phyloP scores from a whole-genome alignment of 2,329 filamentous ascomycete species.

The Fusarium pseudoanthophilum region DNA sequence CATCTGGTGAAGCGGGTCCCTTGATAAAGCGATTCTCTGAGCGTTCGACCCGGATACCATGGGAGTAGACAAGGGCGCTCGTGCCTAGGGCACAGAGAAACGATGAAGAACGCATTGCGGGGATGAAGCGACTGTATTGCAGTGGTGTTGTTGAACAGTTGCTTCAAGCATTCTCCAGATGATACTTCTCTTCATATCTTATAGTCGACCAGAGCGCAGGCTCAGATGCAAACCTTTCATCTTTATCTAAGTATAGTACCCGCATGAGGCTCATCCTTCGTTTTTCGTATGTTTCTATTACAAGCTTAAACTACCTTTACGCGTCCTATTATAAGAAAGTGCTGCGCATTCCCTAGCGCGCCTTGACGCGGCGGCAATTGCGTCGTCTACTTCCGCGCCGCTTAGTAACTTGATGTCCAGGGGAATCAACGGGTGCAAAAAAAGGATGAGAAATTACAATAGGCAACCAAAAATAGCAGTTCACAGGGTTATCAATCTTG shows the following conservation, averaged over 20 bases:
- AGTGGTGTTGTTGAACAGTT: neutral
- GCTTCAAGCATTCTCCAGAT: too few relatives aligned
- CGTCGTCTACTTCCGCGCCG: neutral
- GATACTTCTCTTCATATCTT: neutral
- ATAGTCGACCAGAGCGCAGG: too few relatives aligned
- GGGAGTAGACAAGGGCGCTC: neutral
- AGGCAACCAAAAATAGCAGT: too few relatives aligned
- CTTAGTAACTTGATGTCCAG: neutral
- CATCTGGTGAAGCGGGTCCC: neutral
- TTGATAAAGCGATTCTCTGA: neutral
- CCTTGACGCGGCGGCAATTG: neutral
- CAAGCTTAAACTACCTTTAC: neutral
- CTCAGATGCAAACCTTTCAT: neutral
- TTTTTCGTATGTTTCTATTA: neutral
- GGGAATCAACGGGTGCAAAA: too few relatives aligned
- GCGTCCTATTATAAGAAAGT: neutral
- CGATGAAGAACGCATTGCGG: neutral
- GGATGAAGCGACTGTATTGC: fast-evolving
- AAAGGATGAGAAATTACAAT: too few relatives aligned
- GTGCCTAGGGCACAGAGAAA: neutral
- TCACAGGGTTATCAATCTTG: too few relatives aligned
- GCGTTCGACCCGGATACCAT: neutral
- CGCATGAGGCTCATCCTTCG: neutral
- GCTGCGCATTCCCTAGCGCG: neutral
- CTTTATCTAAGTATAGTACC: neutral